A percentile compares a stretch with the other conserved stretches of the same genome.
These are phyloP conservation scores for Aureobasidium zeae DNA, from an alignment of 2,329 filamentous ascomycete species.

Conservation along the genomic window DNA sequence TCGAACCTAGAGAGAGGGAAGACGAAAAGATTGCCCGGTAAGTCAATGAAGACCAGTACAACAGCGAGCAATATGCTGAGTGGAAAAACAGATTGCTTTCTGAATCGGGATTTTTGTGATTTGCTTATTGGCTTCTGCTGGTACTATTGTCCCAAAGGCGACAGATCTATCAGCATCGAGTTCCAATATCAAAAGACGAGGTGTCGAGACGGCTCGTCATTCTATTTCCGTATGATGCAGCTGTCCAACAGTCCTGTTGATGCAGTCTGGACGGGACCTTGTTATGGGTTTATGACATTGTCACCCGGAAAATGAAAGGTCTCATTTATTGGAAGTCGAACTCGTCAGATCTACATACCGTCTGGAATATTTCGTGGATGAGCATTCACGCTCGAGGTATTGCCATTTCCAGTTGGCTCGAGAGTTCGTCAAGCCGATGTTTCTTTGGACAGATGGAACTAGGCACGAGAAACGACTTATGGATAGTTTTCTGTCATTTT, in stretches of 20 bases:
- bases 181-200: background rate
- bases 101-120: constrained; percentile 47
- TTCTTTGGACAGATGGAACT: too few species aligned
- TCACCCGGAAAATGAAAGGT: too few species aligned
- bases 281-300: too few species aligned
- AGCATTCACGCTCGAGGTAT: too few species aligned
- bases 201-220: too few species aligned
- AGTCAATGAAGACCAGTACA: constrained; percentile 22
- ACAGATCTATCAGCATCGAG: background rate
- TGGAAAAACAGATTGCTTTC: constrained; percentile 39
- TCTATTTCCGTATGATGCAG: background rate
- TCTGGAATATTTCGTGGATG: too few species aligned
- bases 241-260: too few species aligned
- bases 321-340: too few species aligned
- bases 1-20: constrained; percentile 92
- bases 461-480: constrained; percentile 2
- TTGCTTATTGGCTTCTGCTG: background rate
- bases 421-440: too few species aligned
- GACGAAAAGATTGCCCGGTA: constrained; percentile 99
- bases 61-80: constrained; percentile 20
- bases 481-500: constrained; percentile 1
- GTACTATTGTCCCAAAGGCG: background rate
- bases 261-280: too few species aligned
- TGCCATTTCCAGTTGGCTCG: background rate
- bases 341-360: too few species aligned